Conservation (phyloP, 129 eudicot species). For the Pittosporum tobira region DNA sequence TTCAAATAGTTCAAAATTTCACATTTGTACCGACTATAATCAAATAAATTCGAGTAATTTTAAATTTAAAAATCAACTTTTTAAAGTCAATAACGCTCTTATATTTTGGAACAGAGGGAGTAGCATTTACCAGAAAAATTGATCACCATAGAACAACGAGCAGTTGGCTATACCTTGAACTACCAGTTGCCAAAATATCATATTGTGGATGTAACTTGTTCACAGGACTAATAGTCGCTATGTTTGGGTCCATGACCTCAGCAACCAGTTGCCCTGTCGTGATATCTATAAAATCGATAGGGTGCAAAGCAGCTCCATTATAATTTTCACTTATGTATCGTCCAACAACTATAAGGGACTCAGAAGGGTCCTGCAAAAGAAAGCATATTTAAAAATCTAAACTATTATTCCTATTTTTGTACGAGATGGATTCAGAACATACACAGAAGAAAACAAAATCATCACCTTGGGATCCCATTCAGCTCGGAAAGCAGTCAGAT, state of each 20-base stretch:
- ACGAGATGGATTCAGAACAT: neutral
- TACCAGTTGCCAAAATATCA: conserved; percentile 89
- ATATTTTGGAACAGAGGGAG: too few species aligned
- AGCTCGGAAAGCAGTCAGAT: conserved; percentile 90
- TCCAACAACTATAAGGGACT: conserved; percentile 91
- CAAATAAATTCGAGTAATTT: too few species aligned
- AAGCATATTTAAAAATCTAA: neutral
- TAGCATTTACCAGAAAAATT: too few species aligned
- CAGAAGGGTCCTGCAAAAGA: conserved; percentile 69
- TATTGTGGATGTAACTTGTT: conserved; percentile 92
- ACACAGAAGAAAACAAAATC: neutral
- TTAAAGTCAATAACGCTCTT: too few species aligned
- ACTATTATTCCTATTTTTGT: neutral
- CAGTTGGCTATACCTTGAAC: conserved; percentile 56
- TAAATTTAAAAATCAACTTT: too few species aligned
- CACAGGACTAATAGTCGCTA: conserved; percentile 92
- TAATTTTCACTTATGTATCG: conserved; percentile 96
- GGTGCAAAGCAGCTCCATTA: conserved; percentile 90
- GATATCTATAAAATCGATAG: conserved; percentile 77
- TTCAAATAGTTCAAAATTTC: too few species aligned
- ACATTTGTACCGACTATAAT: too few species aligned
- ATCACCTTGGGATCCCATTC: conserved; percentile 99
- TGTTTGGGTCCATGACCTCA: conserved; percentile 89
- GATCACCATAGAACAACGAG: conserved; percentile 4
- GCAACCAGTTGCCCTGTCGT: conserved; percentile 91